Conservation (phyloP, 805 yeast genomes). For the baker's yeast (Saccharomyces cerevisiae) region DNA sequence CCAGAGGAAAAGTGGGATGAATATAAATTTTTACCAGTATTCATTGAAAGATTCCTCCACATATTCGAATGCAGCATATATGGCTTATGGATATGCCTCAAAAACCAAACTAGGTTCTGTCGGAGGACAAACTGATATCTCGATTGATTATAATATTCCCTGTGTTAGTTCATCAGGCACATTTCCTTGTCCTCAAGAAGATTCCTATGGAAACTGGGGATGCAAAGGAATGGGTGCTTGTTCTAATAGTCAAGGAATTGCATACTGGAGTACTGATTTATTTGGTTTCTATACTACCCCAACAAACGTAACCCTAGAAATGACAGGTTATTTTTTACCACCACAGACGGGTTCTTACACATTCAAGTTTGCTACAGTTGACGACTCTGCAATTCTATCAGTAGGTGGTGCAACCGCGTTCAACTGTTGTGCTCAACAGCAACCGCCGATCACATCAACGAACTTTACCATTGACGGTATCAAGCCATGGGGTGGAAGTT, state of each 20-base stretch:
- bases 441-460: not conserved
- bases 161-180: too few species aligned
- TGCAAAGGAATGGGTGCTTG: too few species aligned
- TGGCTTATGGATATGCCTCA: not conserved
- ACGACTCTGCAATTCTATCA: conserved; percentile 29
- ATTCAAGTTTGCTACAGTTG: conserved; percentile 18
- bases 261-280: not conserved
- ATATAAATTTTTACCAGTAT: not conserved
- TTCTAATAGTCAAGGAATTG: too few species aligned
- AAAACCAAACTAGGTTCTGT: not conserved
- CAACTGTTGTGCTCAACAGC: conserved; percentile 26
- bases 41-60: not conserved
- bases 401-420: conserved; percentile 29
- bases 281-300: conserved; percentile 4
- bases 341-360: conserved; percentile 26
- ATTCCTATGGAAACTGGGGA: too few species aligned
- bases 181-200: too few species aligned
- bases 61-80: not conserved
- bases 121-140: not conserved
- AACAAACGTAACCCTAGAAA: conserved; percentile 14
- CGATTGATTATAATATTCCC: not conserved
- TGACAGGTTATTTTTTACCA: conserved; percentile 27
- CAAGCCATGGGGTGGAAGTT: conserved; percentile 2
- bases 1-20: not conserved
- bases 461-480: not conserved